A percentile compares a stretch with the other conserved stretches of the same genome.
Conservation (phyloP, 768 basidiomycete genomes). For the Pleurotus ostreatus region DNA sequence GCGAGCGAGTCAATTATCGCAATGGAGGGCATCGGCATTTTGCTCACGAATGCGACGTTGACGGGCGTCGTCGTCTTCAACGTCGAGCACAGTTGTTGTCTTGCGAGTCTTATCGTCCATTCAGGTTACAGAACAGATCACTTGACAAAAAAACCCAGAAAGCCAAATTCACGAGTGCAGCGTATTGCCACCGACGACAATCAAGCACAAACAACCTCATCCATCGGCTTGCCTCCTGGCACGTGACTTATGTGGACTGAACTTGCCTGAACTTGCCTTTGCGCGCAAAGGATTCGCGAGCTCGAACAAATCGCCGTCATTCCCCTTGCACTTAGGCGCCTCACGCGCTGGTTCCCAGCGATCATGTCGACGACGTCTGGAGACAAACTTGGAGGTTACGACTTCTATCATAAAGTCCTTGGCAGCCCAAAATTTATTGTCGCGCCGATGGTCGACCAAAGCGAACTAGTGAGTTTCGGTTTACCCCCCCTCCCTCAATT, state of each 20-base stretch:
- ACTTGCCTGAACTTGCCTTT: background rate
- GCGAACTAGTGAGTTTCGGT: constrained; percentile 72
- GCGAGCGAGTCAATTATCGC: background rate
- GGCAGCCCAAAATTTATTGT: constrained; percentile 87
- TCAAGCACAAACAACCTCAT: background rate
- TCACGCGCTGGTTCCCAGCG: too few species aligned
- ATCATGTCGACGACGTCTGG: background rate
- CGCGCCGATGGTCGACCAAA: constrained; percentile 99
- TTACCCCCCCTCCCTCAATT: background rate
- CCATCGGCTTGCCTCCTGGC: background rate
- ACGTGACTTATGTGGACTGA: background rate
- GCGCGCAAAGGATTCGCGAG: background rate
- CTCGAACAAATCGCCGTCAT: too few species aligned
- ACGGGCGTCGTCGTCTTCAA: constrained; percentile 44
- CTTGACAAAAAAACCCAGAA: background rate
- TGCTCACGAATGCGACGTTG: constrained; percentile 37
- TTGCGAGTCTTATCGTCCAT: constrained; percentile 10
- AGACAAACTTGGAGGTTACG: constrained; percentile 67
- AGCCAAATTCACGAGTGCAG: background rate
- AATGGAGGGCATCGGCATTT: background rate
- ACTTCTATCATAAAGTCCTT: constrained; percentile 76
- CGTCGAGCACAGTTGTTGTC: constrained; percentile 30
- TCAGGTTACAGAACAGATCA: background rate
- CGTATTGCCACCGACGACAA: background rate
- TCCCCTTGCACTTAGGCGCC: too few species aligned